Percentiles rank a stretch among this genome's conserved stretches.
phyloP scores from a whole-genome alignment of 495 filamentous ascomycete genomes.

The Pyrenopolyporus hunteri region DNA sequence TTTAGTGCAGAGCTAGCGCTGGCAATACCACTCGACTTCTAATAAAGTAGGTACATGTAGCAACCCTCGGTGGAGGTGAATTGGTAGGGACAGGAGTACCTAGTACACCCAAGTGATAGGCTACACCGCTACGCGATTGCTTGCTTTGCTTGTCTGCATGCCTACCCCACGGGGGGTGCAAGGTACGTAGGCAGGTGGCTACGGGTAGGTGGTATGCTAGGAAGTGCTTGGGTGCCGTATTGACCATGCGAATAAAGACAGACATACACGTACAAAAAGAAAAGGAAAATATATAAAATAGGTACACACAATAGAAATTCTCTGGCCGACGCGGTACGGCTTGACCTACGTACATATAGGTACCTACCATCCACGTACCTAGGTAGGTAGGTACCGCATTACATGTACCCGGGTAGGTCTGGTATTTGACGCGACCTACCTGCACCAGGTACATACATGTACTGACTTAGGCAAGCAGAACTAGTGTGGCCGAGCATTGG shows the following conservation, averaged over 20 bases:
- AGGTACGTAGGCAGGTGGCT: background rate
- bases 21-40: conserved; percentile 31
- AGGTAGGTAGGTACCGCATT: background rate
- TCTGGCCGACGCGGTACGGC: too few species aligned
- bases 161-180: conserved; percentile 3
- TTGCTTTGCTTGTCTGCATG: conserved; percentile 19
- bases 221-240: too few species aligned
- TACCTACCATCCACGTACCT: background rate
- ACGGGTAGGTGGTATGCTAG: too few species aligned
- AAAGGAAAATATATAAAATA: background rate
- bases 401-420: background rate
- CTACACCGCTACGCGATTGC: conserved; percentile 6
- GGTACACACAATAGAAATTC: too few species aligned
- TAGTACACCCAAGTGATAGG: conserved; percentile 3
- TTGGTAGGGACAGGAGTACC: conserved; percentile 1
- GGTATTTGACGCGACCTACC: conserved; percentile 1
- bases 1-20: conserved; percentile 37
- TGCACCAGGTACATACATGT: background rate
- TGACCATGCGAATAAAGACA: background rate
- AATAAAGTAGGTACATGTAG: conserved; percentile 23
- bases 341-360: background rate
- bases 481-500: conserved; percentile 19
- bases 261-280: background rate
- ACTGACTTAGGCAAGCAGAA: conserved; percentile 15
- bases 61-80: conserved; percentile 14